Percentiles rank a stretch among this genome's conserved stretches.
Conservation (phyloP, 805 yeast genomes). For the Candida hispaniensis region DNA sequence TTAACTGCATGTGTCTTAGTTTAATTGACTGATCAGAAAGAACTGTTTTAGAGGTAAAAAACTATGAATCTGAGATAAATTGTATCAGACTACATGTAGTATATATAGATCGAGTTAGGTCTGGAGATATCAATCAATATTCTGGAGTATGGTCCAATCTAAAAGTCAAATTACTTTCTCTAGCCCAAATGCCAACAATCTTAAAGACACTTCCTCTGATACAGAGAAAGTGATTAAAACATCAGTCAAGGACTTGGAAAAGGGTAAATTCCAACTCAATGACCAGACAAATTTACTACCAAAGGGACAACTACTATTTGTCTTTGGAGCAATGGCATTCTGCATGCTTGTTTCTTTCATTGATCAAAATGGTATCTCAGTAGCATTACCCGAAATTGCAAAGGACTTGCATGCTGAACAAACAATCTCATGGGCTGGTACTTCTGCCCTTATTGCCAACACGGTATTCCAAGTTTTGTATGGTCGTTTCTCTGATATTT, state of each 20-base stretch:
- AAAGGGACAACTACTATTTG: conserved; percentile 15
- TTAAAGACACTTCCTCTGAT: too few relatives aligned
- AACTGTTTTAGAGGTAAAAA: too few relatives aligned
- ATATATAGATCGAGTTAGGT: too few relatives aligned
- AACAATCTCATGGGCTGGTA: conserved; percentile 51
- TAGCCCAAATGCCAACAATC: too few relatives aligned
- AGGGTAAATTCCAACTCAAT: conserved; percentile 6
- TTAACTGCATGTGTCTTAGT: too few relatives aligned
- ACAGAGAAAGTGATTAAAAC: too few relatives aligned
- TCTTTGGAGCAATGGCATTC: conserved; percentile 17
- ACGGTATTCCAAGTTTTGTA: conserved; percentile 42
- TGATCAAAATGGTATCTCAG: conserved; percentile 41
- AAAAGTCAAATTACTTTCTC: too few relatives aligned
- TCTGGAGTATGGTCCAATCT: too few relatives aligned
- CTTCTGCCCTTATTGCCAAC: conserved; percentile 42
- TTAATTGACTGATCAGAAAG: too few relatives aligned
- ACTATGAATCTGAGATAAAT: too few relatives aligned
- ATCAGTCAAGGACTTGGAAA: conserved; percentile 11
- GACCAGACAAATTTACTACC: conserved; percentile 18
- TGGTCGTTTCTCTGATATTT: conserved; percentile 47
- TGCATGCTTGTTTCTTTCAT: conserved; percentile 32
- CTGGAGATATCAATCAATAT: too few relatives aligned
- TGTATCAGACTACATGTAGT: too few relatives aligned
- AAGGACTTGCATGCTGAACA: conserved; percentile 37
- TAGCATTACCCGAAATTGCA: conserved; percentile 41